Evolutionary conservation across 208 protist genomes (phyloP), one percentile per base, ranked within the genome.

Genomic region (Tritrichomonas foetus): DNA sequence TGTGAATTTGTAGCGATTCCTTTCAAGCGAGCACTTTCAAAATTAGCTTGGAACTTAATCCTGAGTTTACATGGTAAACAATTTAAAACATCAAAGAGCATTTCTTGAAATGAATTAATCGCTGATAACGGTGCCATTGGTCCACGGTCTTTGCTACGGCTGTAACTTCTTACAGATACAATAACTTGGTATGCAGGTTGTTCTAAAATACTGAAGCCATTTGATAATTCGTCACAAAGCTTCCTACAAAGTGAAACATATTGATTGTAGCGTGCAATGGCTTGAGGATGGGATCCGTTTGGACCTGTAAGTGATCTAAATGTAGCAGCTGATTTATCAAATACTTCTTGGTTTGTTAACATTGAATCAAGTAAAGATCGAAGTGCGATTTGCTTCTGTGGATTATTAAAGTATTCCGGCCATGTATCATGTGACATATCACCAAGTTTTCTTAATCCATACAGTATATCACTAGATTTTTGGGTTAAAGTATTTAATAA

Each of bases 401-500:
- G 33, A 39, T 82, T 82, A 30, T 82, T 25, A 41, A 82, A 82
- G 36, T 82, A 82, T 25, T 82, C 74, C 41, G 74, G 74, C 74
- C 74, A 82, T 3, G 33, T 50, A 50, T 49, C 74, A 3, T 50
- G 33, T 49, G 74, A 82, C 3, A 82, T n/a, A 8, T 82, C 74
- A 50, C 39, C n/a, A 41, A 82, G 33, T 50, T 49, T 44, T 20
- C 50, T 33, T 50, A 82, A 30, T 20, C 33, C 33, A 50, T 44
- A 3, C 13, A 47, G 50, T 8, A 82, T 47, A 27, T 82, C 74
- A 50, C 3, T 82, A n/a, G 39, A 47, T 50, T 82, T 82, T 16
- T 30, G 9, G 11, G 74, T 27, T 8, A 50, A n/a, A 3, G 11
- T 82, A 14, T 82, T 41, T 3, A 82, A 30, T 30, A 39, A 82